Percentiles rank a stretch among this genome's conserved stretches.
Conservation (phyloP, 108 stramenopile species). For the Parietichytrium sp. region DNA sequence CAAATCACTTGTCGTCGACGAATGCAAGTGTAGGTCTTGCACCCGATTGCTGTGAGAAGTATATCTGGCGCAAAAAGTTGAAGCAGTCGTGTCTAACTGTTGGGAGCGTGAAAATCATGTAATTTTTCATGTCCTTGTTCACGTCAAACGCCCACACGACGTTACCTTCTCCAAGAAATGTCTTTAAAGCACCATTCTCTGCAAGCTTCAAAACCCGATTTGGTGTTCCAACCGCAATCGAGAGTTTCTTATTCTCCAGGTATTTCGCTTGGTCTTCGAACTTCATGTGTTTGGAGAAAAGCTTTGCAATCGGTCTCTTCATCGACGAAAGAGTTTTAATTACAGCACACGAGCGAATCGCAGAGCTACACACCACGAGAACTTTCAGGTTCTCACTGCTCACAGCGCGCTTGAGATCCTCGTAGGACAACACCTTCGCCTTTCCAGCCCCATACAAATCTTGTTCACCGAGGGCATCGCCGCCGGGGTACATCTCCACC, state of each 20-base stretch:
- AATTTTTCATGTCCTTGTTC: conserved; percentile 8
- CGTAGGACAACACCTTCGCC: background rate
- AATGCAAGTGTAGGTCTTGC: background rate
- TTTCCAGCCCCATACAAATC: background rate
- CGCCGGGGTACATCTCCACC: conserved; percentile 1
- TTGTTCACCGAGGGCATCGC: background rate
- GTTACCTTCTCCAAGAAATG: background rate
- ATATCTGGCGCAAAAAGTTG: background rate
- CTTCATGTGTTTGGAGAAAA: conserved; percentile 37
- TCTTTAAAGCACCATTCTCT: background rate
- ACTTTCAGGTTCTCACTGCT: background rate
- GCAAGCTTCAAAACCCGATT: background rate
- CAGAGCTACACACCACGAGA: background rate
- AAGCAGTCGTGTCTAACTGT: background rate
- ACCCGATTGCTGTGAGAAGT: background rate
- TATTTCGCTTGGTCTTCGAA: conserved; percentile 30
- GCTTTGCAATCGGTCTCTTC: conserved; percentile 5
- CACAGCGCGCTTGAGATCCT: background rate
- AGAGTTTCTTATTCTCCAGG: background rate
- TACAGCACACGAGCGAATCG: background rate
- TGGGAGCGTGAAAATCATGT: background rate
- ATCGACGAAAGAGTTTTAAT: background rate
- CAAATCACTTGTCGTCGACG: too few relatives aligned
- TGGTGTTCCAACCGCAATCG: background rate
- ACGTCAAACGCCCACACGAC: background rate